Conservation (phyloP, 73 alveolate species). For the Tetrahymena thermophila region DNA sequence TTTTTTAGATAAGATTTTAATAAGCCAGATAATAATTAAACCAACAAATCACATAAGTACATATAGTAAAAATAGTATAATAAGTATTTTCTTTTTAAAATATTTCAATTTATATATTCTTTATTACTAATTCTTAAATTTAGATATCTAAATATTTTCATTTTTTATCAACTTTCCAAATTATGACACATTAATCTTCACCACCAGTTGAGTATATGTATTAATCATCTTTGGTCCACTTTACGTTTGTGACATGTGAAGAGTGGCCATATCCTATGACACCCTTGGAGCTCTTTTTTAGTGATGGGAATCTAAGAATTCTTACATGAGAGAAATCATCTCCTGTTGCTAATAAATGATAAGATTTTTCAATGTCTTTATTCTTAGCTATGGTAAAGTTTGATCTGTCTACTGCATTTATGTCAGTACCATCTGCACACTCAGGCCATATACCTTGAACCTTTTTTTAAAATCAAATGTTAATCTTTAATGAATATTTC, state of each 20-base stretch:
- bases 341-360: slow-evolving; percentile 80
- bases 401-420: slow-evolving; percentile 84
- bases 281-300: slow-evolving; percentile 60
- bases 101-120: background rate
- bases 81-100: background rate
- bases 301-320: slow-evolving; percentile 83
- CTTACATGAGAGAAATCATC: slow-evolving; percentile 86
- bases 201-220: slow-evolving; percentile 89
- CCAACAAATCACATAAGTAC: too few relatives aligned
- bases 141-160: background rate
- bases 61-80: too few relatives aligned
- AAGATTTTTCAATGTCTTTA: slow-evolving; percentile 42
- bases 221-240: slow-evolving; percentile 76
- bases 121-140: background rate
- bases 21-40: too few relatives aligned
- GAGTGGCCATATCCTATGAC: slow-evolving; percentile 75
- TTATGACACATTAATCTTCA: slow-evolving; percentile 88
- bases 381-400: slow-evolving; percentile 27
- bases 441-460: slow-evolving; percentile 87
- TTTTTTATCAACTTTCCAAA: slow-evolving; percentile 71
- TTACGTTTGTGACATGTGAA: slow-evolving; percentile 81
- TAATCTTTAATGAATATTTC: too few relatives aligned
- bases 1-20: too few relatives aligned
- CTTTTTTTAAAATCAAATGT: background rate
- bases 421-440: slow-evolving; percentile 84